Conservation (phyloP, 768 basidiomycete species). For the Auricularia heimuer region DNA sequence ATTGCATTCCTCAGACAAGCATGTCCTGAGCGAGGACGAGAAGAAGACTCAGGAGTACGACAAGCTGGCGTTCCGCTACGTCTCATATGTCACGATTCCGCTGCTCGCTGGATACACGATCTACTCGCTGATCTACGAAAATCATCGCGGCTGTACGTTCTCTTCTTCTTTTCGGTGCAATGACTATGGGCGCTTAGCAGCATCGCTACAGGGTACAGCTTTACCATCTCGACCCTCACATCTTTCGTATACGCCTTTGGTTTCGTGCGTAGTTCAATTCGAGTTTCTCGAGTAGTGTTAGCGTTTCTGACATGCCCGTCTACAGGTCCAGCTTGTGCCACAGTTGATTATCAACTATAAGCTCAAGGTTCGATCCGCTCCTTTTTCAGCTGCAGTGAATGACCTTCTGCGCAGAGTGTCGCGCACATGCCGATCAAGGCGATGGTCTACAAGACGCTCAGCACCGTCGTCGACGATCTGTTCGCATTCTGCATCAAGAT, state of each 20-base stretch:
- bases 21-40: slow-evolving; percentile 92
- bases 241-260: slow-evolving; percentile 96
- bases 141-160: slow-evolving; percentile 57
- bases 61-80: slow-evolving; percentile 87
- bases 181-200: too few species aligned
- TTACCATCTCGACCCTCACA: slow-evolving; percentile 85
- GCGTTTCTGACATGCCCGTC: slow-evolving; percentile 10
- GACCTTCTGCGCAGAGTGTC: slow-evolving; percentile 50
- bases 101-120: slow-evolving; percentile 64
- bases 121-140: slow-evolving; percentile 74
- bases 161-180: not conserved
- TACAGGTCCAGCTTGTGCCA: slow-evolving; percentile 53
- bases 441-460: slow-evolving; percentile 91
- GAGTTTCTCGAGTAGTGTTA: not conserved
- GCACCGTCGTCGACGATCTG: slow-evolving; percentile 86
- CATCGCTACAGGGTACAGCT: slow-evolving; percentile 62
- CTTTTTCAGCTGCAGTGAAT: too few species aligned
- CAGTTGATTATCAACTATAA: slow-evolving; percentile 96
- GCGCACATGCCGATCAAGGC: slow-evolving; percentile 99
- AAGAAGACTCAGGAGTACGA: slow-evolving; percentile 98
- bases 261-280: slow-evolving; percentile 61
- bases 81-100: slow-evolving; percentile 83
- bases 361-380: slow-evolving; percentile 53
- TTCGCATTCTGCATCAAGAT: slow-evolving; percentile 96
- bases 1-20: slow-evolving; percentile 55